phyloP scores from a whole-genome alignment of 495 filamentous ascomycete genomes.

The Staphylotrichum longicolle region DNA sequence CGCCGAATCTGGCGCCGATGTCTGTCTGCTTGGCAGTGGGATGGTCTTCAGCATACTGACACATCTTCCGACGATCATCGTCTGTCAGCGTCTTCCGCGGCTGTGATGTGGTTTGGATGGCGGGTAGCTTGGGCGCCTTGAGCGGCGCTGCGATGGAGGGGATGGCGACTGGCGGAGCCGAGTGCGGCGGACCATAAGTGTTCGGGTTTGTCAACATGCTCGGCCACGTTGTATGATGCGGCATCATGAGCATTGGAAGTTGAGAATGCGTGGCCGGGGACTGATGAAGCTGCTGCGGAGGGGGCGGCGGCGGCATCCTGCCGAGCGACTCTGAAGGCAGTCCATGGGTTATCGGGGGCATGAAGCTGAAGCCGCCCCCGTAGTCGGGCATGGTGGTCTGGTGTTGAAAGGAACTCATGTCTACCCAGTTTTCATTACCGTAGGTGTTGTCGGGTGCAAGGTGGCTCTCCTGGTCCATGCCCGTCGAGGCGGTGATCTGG shows the following conservation, averaged over 20 bases:
- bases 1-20: conserved; percentile 94
- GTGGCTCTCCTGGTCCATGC: conserved; percentile 50
- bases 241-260: conserved; percentile 61
- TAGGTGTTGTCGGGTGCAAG: conserved; percentile 44
- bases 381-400: conserved; percentile 50
- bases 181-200: conserved; percentile 40
- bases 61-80: conserved; percentile 88
- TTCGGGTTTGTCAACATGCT: conserved; percentile 64
- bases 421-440: conserved; percentile 44
- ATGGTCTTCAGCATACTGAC: conserved; percentile 90
- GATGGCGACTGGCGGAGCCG: conserved; percentile 55
- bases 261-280: conserved; percentile 41
- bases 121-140: conserved; percentile 45
- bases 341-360: conserved; percentile 45
- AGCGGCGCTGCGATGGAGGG: conserved; percentile 54
- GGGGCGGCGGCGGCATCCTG: conserved; percentile 45
- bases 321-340: conserved; percentile 46
- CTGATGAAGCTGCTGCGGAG: conserved; percentile 38
- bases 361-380: conserved; percentile 39
- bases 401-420: conserved; percentile 46
- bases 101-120: conserved; percentile 55
- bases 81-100: conserved; percentile 91
- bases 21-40: conserved; percentile 96
- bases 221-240: conserved; percentile 66
- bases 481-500: conserved; percentile 47